Evolutionary conservation across 1,139 yeast species (phyloP), one percentile per base, ranked within the genome.

Genomic region (Hyphopichia khmerensis): DNA sequence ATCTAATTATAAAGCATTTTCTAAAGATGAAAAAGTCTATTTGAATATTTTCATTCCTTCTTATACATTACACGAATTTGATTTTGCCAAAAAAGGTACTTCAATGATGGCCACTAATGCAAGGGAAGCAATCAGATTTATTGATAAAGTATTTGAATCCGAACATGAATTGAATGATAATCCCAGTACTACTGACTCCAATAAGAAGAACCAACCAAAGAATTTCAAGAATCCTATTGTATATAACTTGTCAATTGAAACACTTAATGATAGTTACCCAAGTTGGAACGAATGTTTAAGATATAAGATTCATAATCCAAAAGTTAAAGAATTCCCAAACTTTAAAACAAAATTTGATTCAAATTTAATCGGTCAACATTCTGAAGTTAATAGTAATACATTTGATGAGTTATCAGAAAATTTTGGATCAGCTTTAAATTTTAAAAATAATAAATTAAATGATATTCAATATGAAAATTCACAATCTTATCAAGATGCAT

Each of bases 31-130:
- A 27, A 47, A 46, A 13, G 54, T 65, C 11, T 42, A 49, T 2
- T 56, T 73, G 39, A 65, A 62, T 46, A 54, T 73, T 29, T 69
- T 55, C 49, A 61, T 81, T 26, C 86, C 87, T 0, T 59, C 73
- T 3, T 79, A 79, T 50, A 80, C 86, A 0, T 63, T 82, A 43
- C 77, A 72, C 43, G 84, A 81, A 50, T 69, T 82, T 51, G 84
- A 80, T 43, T 76, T 60, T 51, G 67, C 69, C 42, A 80, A 77
- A 54, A 75, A 74, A 43, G 83, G 84, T 0, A 63, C 72, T n/a
- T 69, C 81, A 2, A 69, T 80, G 60, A 63, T 68, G 48, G 80
- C 85, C 9, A 69, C 73, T 10, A 79, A 79, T 59, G 80, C 86
- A 4, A 64, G 82, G 43, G 84, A 79, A 51, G 77, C 84, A 24